Evolutionary conservation across 2,329 filamentous ascomycete genomes (phyloP), one percentile per base, ranked within the genome.

Genomic region (Onygena corvina): DNA sequence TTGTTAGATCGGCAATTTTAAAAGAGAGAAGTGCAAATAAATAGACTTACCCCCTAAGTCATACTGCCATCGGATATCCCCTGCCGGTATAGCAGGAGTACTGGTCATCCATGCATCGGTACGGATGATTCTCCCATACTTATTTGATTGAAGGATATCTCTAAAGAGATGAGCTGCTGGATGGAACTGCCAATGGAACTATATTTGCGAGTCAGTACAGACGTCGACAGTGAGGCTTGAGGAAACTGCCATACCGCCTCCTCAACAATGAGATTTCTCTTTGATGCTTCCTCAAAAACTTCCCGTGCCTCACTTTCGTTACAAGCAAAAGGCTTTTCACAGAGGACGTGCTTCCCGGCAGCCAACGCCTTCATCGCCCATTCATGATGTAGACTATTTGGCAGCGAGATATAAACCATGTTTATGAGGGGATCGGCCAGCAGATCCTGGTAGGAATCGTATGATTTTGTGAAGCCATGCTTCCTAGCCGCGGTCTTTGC

Each of bases 391-490:
- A 60, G 55, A 1, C 53, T 58, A 47, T 68, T 66, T 1, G 63
- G 62, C 4, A 76, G 64, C 7, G 72, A 69, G 47, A 77, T 71
- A 58, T 76, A 77, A 38, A 78, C 69, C 14, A 67, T 70, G 33
- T 75, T 68, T 46, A 78, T 69, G 2, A 57, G 49, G 1, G 52
- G 20, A 38, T 61, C 57, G 2, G 50, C 48, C 12, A 54, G 50
- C 1, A 59, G 50, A 1, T 52, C 59, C 36, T 58, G 48, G 42
- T 60, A 60, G 5, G 58, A 60, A 14, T 55, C 57, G 14, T 46
- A 64, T 63, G 48, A 66, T 60, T 55, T 71, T 0, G 70, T 70
- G 47, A 80, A 76, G 3, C 64, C 63, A 58, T 78, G 66, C 48
- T 71, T 73, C 53, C 70, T 70, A 1, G 74, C 74, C 56, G 66